Evolutionary conservation across 176 grass and related monocot species (phyloP).

Genomic region (Raddia distichophylla): DNA sequence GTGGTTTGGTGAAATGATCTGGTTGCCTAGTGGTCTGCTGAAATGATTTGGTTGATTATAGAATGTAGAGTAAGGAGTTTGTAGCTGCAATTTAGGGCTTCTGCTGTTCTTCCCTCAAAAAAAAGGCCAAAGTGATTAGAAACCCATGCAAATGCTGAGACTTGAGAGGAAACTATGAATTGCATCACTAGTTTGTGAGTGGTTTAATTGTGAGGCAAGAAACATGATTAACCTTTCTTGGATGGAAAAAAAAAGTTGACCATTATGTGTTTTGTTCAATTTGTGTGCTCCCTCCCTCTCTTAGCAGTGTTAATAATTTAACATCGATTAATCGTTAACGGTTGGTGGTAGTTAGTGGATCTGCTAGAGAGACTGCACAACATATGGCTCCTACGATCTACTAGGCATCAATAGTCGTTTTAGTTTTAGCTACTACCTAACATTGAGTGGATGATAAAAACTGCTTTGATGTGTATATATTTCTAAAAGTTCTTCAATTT

Average conservation of each 20-base stretch:
- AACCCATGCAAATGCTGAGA: background rate
- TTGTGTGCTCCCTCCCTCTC: background rate
- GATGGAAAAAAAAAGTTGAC: background rate
- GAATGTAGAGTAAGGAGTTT: background rate
- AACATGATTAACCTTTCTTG: slow-evolving; percentile 19
- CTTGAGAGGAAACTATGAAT: background rate
- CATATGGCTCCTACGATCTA: background rate
- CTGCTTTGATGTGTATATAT: background rate
- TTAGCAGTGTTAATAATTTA: background rate
- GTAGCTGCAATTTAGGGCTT: background rate
- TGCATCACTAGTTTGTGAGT: background rate
- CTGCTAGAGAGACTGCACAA: background rate
- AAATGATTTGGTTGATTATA: too few species aligned
- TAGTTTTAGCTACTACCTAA: background rate
- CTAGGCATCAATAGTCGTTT: background rate
- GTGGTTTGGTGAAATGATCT: too few species aligned
- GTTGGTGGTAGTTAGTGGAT: background rate
- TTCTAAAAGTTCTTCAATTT: too few species aligned
- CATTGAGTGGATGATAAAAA: background rate
- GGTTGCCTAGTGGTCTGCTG: too few species aligned
- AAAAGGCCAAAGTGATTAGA: slow-evolving; percentile 3
- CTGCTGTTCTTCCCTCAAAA: background rate
- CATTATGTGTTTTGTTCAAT: background rate
- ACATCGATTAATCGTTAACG: background rate
- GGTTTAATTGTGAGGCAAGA: background rate